Conservation (phyloP, 1,284 basidiomycete species). For the Papiliotrema fonsecae region DNA sequence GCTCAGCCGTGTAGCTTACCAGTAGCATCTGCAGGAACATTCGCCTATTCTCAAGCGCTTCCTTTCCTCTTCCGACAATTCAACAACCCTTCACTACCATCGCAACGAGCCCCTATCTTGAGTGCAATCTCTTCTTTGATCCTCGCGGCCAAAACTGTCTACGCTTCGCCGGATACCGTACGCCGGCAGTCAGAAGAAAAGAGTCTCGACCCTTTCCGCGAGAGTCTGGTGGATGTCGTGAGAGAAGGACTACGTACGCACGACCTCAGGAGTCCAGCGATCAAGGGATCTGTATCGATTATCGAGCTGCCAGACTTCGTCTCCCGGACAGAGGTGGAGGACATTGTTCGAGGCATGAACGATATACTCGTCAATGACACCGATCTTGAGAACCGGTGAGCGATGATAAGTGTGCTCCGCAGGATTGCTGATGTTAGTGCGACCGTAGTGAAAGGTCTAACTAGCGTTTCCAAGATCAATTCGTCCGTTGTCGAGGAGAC, state of each 20-base stretch:
- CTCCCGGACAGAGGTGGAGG: constrained; percentile 67
- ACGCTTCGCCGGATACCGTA: constrained; percentile 21
- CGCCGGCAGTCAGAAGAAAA: constrained; percentile 36
- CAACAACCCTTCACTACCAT: constrained; percentile 67
- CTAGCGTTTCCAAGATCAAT: constrained; percentile 59
- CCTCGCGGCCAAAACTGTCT: constrained; percentile 40
- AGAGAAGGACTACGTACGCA: constrained; percentile 40
- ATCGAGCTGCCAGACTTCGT: constrained; percentile 63
- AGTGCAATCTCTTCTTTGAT: constrained; percentile 53
- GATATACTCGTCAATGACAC: constrained; percentile 60
- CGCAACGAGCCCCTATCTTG: constrained; percentile 68
- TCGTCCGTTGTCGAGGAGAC: constrained; percentile 68
- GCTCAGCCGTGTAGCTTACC: constrained; percentile 4
- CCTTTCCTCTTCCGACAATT: constrained; percentile 72
- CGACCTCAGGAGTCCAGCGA: constrained; percentile 55
- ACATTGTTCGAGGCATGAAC: constrained; percentile 70
- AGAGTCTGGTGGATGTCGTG: constrained; percentile 56
- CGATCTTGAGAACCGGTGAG: constrained; percentile 53
- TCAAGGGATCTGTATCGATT: constrained; percentile 58
- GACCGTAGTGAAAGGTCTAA: constrained; percentile 63
- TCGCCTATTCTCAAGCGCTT: constrained; percentile 62
- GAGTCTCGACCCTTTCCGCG: constrained; percentile 64
- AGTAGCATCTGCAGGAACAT: constrained; percentile 65
- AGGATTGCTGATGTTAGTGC: constrained; percentile 54
- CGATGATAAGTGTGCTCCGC: constrained; percentile 6